Conservation (phyloP, 768 basidiomycete genomes). For the Ramaria sp. region DNA sequence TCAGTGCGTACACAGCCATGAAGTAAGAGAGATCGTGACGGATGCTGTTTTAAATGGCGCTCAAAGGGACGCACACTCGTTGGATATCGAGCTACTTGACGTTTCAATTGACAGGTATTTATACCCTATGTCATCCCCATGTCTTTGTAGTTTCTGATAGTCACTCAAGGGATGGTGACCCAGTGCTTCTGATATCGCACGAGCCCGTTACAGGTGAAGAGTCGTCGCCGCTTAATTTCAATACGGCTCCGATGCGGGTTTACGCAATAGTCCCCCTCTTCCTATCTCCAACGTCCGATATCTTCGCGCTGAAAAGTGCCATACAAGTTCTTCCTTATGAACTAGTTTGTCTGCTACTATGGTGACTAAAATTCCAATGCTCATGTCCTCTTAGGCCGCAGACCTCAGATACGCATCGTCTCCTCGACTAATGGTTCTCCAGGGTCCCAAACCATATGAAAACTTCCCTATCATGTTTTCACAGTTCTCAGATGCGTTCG, state of each 20-base stretch:
- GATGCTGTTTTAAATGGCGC: neutral
- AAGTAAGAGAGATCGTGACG: slow-evolving; percentile 4
- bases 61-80: slow-evolving; percentile 13
- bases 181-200: slow-evolving; percentile 51
- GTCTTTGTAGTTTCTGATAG: neutral
- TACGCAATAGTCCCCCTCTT: slow-evolving; percentile 45
- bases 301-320: slow-evolving; percentile 32
- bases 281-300: slow-evolving; percentile 30
- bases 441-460: neutral
- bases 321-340: slow-evolving; percentile 62
- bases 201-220: slow-evolving; percentile 41
- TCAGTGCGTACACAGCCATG: neutral
- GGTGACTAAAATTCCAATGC: slow-evolving; percentile 35
- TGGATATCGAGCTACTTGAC: slow-evolving; percentile 70
- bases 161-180: slow-evolving; percentile 32
- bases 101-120: slow-evolving; percentile 47
- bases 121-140: neutral
- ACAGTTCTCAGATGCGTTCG: slow-evolving; percentile 42
- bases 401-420: neutral
- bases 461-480: slow-evolving; percentile 2
- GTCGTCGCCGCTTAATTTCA: slow-evolving; percentile 11
- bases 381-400: slow-evolving; percentile 37
- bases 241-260: slow-evolving; percentile 36
- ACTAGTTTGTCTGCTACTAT: slow-evolving; percentile 37
- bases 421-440: neutral